These are phyloP conservation scores for Patellaria atrata DNA, from an alignment of 495 filamentous ascomycete genomes.

Conservation along the genomic window DNA sequence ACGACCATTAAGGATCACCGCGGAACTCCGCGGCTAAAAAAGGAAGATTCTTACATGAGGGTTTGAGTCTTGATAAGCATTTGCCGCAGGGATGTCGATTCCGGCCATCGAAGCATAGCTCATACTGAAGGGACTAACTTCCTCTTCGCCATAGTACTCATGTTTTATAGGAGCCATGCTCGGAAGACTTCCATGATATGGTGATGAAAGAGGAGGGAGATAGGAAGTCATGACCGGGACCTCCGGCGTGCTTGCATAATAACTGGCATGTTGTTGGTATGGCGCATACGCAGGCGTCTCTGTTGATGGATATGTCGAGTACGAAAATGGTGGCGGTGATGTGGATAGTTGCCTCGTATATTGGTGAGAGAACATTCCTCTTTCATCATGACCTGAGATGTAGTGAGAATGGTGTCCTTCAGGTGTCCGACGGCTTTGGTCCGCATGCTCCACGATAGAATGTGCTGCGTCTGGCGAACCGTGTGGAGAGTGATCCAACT, in stretches of 20 bases:
- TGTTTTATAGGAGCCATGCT: conserved; percentile 52
- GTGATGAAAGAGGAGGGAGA: conserved; percentile 42
- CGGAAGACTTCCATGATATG: conserved; percentile 48
- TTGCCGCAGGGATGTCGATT: conserved; percentile 51
- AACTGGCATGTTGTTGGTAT: conserved; percentile 45
- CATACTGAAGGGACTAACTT: conserved; percentile 61
- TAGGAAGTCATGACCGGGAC: conserved; percentile 45
- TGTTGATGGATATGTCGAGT: conserved; percentile 51
- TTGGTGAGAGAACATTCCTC: conserved; percentile 48
- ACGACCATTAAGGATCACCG: too few relatives aligned
- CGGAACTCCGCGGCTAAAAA: too few relatives aligned
- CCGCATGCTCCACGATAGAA: conserved; percentile 16
- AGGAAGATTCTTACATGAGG: conserved; percentile 52
- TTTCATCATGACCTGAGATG: conserved; percentile 26
- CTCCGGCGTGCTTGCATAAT: conserved; percentile 44
- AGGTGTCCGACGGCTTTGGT: conserved; percentile 19
- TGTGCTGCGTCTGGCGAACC: conserved; percentile 26
- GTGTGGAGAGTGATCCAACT: conserved; percentile 36
- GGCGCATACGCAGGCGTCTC: conserved; percentile 51
- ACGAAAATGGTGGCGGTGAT: conserved; percentile 57
- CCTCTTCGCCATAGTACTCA: conserved; percentile 45
- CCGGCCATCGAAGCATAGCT: conserved; percentile 62
- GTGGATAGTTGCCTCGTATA: conserved; percentile 56
- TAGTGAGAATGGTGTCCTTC: conserved; percentile 23
- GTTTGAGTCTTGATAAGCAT: conserved; percentile 48